Conservation (phyloP, 768 basidiomycete species). For the Tulasnella sp. region DNA sequence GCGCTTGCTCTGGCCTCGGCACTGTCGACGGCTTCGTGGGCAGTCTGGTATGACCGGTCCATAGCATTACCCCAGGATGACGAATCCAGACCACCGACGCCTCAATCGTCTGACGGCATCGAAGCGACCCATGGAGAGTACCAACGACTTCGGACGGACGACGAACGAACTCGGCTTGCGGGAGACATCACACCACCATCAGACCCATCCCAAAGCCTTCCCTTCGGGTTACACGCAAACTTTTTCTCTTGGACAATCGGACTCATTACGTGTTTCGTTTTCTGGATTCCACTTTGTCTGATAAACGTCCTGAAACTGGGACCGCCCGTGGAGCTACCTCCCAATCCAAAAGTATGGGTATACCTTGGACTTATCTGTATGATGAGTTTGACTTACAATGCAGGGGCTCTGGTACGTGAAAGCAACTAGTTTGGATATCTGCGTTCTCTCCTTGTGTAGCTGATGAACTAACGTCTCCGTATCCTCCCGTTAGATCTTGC, state of each 20-base stretch:
- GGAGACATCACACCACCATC: not conserved
- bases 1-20: slow-evolving; percentile 64
- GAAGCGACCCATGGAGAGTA: not conserved
- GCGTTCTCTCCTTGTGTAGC: not conserved
- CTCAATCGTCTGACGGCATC: not conserved
- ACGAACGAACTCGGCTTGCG: not conserved
- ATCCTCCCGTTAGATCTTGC: slow-evolving; percentile 47
- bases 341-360: slow-evolving; percentile 37
- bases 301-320: slow-evolving; percentile 8
- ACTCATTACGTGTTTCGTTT: slow-evolving; percentile 12
- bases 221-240: slow-evolving; percentile 21
- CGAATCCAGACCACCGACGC: not conserved
- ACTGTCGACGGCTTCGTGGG: slow-evolving; percentile 64
- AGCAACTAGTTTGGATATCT: not conserved
- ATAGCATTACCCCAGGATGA: slow-evolving; percentile 40
- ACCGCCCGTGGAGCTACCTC: slow-evolving; percentile 52
- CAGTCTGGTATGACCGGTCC: slow-evolving; percentile 77
- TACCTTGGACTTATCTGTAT: slow-evolving; percentile 61
- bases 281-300: slow-evolving; percentile 15
- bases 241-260: slow-evolving; percentile 19
- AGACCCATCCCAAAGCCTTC: slow-evolving; percentile 31
- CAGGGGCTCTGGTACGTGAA: slow-evolving; percentile 69
- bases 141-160: not conserved
- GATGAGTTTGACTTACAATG: slow-evolving; percentile 74
- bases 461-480: not conserved